A percentile compares a stretch with the other conserved stretches of the same genome.
These are phyloP conservation scores for Neurospora sp. DNA, from an alignment of 495 filamentous ascomycete species.

Conservation along the genomic window DNA sequence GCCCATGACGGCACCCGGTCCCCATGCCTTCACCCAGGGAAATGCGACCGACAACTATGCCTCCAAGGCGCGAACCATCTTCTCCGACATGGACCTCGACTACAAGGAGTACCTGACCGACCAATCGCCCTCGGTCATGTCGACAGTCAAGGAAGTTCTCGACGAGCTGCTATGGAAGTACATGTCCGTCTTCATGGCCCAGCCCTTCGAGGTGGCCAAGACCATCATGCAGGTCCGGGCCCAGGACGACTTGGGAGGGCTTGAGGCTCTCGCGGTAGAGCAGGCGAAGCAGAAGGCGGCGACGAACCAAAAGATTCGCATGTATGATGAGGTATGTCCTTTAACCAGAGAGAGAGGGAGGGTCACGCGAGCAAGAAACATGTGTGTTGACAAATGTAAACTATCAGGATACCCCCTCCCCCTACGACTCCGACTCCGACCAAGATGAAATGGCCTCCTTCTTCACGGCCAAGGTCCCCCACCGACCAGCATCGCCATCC, in stretches of 20 bases:
- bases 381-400: background rate
- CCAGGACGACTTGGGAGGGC: slow-evolving; percentile 37
- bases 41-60: slow-evolving; percentile 49
- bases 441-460: slow-evolving; percentile 78
- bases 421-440: slow-evolving; percentile 55
- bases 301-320: slow-evolving; percentile 29
- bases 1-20: slow-evolving; percentile 24
- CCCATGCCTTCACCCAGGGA: slow-evolving; percentile 34
- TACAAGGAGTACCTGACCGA: slow-evolving; percentile 80
- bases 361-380: background rate
- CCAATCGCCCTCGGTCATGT: slow-evolving; percentile 59
- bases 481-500: slow-evolving; percentile 48
- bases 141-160: slow-evolving; percentile 58
- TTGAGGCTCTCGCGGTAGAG: slow-evolving; percentile 13
- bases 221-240: slow-evolving; percentile 72
- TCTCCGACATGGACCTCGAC: slow-evolving; percentile 79
- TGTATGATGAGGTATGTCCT: slow-evolving; percentile 39
- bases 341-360: background rate
- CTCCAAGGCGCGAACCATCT: slow-evolving; percentile 70
- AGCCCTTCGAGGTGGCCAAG: slow-evolving; percentile 96
- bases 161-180: slow-evolving; percentile 85
- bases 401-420: slow-evolving; percentile 14
- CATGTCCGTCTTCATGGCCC: slow-evolving; percentile 69
- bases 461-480: slow-evolving; percentile 40
- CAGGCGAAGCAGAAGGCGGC: slow-evolving; percentile 19